Percentiles rank a stretch among this genome's conserved stretches.
Conservation (phyloP, 2,329 filamentous ascomycete genomes). For the Aspergillus proliferans region DNA sequence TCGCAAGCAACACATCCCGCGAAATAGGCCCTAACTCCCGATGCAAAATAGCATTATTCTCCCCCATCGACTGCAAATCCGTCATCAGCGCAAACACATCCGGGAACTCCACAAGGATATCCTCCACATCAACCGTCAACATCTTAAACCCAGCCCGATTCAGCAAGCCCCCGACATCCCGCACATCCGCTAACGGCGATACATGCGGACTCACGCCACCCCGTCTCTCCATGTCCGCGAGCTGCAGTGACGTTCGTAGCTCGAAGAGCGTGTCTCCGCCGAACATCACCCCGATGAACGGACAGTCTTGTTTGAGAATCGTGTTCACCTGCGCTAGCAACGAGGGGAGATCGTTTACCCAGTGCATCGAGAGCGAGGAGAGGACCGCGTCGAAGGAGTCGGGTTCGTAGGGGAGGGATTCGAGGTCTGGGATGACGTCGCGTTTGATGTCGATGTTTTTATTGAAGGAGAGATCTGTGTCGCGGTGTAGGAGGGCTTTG, state of each 20-base stretch:
- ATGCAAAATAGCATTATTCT: conserved; percentile 82
- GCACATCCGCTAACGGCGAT: conserved; percentile 84
- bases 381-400: conserved; percentile 83
- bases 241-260: conserved; percentile 83
- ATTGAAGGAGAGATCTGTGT: conserved; percentile 63
- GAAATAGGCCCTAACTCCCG: conserved; percentile 72
- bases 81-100: conserved; percentile 85
- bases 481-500: conserved; percentile 68
- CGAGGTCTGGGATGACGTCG: conserved; percentile 60
- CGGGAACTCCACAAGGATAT: conserved; percentile 92
- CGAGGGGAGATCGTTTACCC: conserved; percentile 93
- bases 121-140: conserved; percentile 93
- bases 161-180: conserved; percentile 81
- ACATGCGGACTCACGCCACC: conserved; percentile 91
- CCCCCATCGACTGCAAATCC: conserved; percentile 93
- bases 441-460: conserved; percentile 64
- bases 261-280: conserved; percentile 93
- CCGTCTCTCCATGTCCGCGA: conserved; percentile 81
- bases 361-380: conserved; percentile 84
- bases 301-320: conserved; percentile 79
- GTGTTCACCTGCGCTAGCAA: conserved; percentile 78
- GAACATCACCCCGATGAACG: conserved; percentile 94
- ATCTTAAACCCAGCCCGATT: conserved; percentile 88
- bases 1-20: conserved; percentile 78
- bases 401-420: conserved; percentile 67